Conservation (phyloP, 768 basidiomycete genomes). For the Russula vinacea region DNA sequence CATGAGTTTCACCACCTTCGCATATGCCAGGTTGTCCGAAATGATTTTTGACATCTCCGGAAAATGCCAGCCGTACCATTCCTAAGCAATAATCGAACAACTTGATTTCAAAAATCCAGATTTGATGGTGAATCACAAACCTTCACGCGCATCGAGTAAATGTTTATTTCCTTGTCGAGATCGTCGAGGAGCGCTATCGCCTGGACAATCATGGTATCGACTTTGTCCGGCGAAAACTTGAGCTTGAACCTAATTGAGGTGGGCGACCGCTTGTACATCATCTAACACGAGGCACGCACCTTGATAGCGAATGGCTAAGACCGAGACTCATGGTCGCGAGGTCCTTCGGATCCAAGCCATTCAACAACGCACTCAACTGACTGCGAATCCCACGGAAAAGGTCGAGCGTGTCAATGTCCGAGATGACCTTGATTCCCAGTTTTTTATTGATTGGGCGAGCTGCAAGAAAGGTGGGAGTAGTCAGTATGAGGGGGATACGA, state of each 20-base stretch:
- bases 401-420: conserved; percentile 62
- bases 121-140: conserved; percentile 42
- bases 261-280: not conserved
- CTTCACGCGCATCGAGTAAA: conserved; percentile 99
- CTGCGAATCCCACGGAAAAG: conserved; percentile 94
- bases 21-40: conserved; percentile 94
- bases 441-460: conserved; percentile 80
- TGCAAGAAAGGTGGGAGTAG: conserved; percentile 4
- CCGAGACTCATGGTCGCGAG: conserved; percentile 97
- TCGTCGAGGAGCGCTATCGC: conserved; percentile 97
- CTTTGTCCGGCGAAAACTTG: conserved; percentile 99
- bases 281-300: conserved; percentile 47
- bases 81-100: conserved; percentile 48
- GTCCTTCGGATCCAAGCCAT: conserved; percentile 90
- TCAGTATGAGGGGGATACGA: not conserved
- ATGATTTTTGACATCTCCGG: conserved; percentile 99
- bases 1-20: conserved; percentile 90
- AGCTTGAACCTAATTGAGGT: conserved; percentile 76
- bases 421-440: conserved; percentile 80
- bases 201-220: conserved; percentile 99
- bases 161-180: conserved; percentile 99
- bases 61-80: conserved; percentile 99
- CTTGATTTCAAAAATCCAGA: not conserved
- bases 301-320: conserved; percentile 93
- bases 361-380: conserved; percentile 82